Evolutionary conservation across 805 yeast species (phyloP).

Genomic region (Saturnispora silvae): DNA sequence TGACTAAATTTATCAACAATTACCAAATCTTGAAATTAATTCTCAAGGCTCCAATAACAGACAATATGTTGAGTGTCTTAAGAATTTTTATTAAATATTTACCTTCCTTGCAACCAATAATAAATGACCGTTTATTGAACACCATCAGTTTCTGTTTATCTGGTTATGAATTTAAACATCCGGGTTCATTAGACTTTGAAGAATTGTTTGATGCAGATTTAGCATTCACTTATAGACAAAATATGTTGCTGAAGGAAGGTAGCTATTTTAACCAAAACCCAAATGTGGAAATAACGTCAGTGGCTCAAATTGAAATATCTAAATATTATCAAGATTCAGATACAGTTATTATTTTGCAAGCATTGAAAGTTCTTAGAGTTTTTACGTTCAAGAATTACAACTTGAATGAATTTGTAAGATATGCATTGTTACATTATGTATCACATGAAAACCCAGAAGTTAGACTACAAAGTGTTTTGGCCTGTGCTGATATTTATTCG

Average conservation of each 20-base stretch:
- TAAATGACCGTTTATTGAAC: constrained; percentile 62
- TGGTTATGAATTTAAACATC: constrained; percentile 71
- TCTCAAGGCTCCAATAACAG: constrained; percentile 75
- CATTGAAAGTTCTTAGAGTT: constrained; percentile 62
- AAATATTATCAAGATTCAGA: constrained; percentile 22
- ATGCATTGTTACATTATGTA: constrained; percentile 73
- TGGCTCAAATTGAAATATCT: constrained; percentile 17
- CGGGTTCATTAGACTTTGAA: constrained; percentile 71
- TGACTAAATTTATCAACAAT: constrained; percentile 77
- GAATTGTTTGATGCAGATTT: constrained; percentile 47
- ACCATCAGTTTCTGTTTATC: constrained; percentile 65
- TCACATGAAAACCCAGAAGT: constrained; percentile 74
- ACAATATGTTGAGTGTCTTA: constrained; percentile 68
- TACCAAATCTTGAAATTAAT: constrained; percentile 66
- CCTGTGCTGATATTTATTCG: constrained; percentile 66
- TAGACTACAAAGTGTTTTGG: constrained; percentile 73
- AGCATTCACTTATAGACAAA: constrained; percentile 71
- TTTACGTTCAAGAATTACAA: constrained; percentile 71
- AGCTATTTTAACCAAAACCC: constrained; percentile 20
- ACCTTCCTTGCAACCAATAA: constrained; percentile 67
- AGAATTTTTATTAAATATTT: constrained; percentile 57
- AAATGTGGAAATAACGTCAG: constrained; percentile 14
- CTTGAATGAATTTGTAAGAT: constrained; percentile 77
- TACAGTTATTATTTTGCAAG: constrained; percentile 51
- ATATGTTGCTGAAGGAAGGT: constrained; percentile 63